A percentile compares a stretch with the other conserved stretches of the same genome.
phyloP scores from a whole-genome alignment of 192 early-diverging fungal genomes.

The Linnemannia schmuckeri region DNA sequence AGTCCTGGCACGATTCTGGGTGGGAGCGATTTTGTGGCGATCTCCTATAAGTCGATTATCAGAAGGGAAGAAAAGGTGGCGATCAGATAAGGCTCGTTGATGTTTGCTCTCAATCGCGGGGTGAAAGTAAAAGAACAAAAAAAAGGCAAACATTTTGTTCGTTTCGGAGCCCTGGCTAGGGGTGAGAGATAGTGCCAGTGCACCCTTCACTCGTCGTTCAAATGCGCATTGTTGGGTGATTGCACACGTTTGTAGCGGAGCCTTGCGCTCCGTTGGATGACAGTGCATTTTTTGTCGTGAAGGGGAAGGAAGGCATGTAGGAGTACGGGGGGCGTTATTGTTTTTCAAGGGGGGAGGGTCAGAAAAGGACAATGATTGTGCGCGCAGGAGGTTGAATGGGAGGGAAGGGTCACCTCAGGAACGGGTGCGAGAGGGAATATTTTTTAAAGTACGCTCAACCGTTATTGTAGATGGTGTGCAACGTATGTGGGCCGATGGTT shows the following conservation, averaged over 20 bases:
- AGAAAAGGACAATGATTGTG: background rate
- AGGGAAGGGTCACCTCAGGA: background rate
- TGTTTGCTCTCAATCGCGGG: background rate
- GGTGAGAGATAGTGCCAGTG: background rate
- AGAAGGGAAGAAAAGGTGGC: background rate
- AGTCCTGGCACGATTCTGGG: constrained; percentile 23
- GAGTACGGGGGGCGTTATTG: background rate
- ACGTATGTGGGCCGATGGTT: background rate
- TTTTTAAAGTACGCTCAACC: background rate
- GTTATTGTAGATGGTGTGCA: background rate
- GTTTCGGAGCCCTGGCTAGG: background rate
- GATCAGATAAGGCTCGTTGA: background rate
- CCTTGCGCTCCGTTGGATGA: background rate
- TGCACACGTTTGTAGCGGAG: background rate
- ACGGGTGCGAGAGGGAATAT: background rate
- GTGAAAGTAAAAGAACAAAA: background rate
- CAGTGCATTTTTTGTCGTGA: background rate
- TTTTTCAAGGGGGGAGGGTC: background rate
- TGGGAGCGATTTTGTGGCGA: constrained; percentile 6
- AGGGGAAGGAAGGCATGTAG: background rate
- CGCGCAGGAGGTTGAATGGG: background rate
- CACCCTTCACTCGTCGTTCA: background rate
- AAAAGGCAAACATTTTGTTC: background rate
- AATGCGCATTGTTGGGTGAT: background rate
- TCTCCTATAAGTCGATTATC: background rate